phyloP scores from a whole-genome alignment of 345 rosid genomes.

The Kernera saxatilis region DNA sequence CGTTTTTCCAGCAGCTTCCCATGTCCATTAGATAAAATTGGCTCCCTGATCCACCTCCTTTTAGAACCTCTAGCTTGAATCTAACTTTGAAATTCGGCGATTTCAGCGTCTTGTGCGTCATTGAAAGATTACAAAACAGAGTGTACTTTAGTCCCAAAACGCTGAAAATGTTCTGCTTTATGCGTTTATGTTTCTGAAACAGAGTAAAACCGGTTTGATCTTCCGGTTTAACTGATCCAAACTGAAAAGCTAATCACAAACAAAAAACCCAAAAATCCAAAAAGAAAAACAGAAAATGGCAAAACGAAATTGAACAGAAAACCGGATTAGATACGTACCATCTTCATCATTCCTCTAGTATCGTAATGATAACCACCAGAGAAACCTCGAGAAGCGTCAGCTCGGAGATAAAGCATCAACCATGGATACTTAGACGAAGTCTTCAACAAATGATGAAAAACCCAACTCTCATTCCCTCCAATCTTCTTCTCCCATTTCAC shows the following conservation, averaged over 20 bases:
- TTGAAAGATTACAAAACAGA: not conserved
- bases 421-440: conserved; percentile 64
- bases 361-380: conserved; percentile 61
- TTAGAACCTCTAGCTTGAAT: conserved; percentile 37
- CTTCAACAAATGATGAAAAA: conserved; percentile 44
- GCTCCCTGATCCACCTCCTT: conserved; percentile 50
- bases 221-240: not conserved
- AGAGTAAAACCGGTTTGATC: not conserved
- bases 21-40: conserved; percentile 36
- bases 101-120: conserved; percentile 30
- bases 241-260: not conserved
- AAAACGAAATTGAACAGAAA: not conserved
- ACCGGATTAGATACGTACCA: conserved; percentile 29
- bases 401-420: conserved; percentile 61
- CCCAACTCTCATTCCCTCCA: conserved; percentile 49
- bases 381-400: conserved; percentile 47
- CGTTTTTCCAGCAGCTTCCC: conserved; percentile 70
- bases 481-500: conserved; percentile 49
- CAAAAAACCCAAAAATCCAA: not conserved
- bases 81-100: conserved; percentile 48
- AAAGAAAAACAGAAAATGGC: not conserved
- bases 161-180: not conserved
- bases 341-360: conserved; percentile 56
- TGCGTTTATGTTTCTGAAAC: not conserved
- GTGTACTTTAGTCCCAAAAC: not conserved